A percentile compares a stretch with the other conserved stretches of the same genome.
phyloP scores from a whole-genome alignment of 306 rosid species.

The Crotalaria pallida region DNA sequence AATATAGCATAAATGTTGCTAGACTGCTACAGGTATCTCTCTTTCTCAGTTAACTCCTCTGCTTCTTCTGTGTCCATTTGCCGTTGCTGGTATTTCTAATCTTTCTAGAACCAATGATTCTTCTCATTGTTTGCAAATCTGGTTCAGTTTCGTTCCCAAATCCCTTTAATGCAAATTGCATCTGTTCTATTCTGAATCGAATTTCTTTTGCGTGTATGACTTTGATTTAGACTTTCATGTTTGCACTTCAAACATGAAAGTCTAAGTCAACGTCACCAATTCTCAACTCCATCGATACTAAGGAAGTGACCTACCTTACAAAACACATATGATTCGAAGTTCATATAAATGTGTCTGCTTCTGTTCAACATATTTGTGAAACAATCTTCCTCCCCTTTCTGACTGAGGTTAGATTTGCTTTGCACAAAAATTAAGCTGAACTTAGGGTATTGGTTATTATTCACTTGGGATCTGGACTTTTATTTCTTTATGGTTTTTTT shows the following conservation, averaged over 20 bases:
- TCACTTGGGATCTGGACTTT: not conserved
- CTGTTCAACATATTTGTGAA: not conserved
- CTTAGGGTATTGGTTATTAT: not conserved
- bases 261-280: too few species aligned
- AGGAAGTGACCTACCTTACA: too few species aligned
- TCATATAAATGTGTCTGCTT: not conserved
- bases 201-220: not conserved
- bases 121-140: not conserved
- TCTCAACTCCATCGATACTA: too few species aligned
- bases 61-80: not conserved
- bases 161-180: not conserved
- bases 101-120: not conserved
- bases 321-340: not conserved
- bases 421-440: not conserved
- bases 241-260: too few species aligned
- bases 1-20: not conserved
- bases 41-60: not conserved
- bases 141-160: not conserved
- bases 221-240: not conserved
- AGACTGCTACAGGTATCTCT: not conserved
- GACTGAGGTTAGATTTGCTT: not conserved
- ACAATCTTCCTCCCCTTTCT: not conserved
- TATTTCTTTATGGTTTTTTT: not conserved
- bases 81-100: not conserved
- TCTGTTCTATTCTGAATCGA: not conserved